Evolutionary conservation across 345 rosid genomes (phyloP), one percentile per base, ranked within the genome.

Genomic region (Lepidium didymum): DNA sequence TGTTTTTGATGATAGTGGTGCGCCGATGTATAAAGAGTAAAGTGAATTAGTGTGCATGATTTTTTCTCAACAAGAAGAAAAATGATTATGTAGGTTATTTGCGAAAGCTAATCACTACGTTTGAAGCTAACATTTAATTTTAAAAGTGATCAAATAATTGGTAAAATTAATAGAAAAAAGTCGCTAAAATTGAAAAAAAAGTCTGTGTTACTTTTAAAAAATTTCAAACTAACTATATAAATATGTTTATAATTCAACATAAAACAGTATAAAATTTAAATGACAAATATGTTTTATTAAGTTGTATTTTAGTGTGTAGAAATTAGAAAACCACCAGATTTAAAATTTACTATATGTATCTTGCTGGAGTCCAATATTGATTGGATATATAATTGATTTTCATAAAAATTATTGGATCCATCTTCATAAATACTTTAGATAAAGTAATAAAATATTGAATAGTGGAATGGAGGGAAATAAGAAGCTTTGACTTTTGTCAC

Each of bases 21-120:
- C 70, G 65, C 76, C 70, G 76, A 56, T 56, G 37, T 37, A 56
- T 68, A 68, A 68, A 68, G 56, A 29, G 18, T 56, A 56, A 72
- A 72, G 70, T 46, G 15, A 10, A 13, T 19, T 60, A 70, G 64
- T 64, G 35, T 72, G 57, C 58, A 72, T 72, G 40, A 31, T 56
- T 27, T 49, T 72, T 67, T 36, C 36, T 46, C 44, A 72, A 56
- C 43, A 54, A 53, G 21, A 8, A 52, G n/a, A 42, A 8, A 63
- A 41, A 11, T 35, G 27, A 35, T 42, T 16, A 40, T 54, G 56
- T 35, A 62, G 49, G 49, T 43, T 45, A 27, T 27, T 19, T 46
- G 14, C 35, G 10, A 44, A 38, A 56, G 27, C 40, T 54, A 63
- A 45, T 25, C 21, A 36, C 42, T 43, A 54, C 1, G 41, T 63